A percentile compares a stretch with the other conserved stretches of the same genome.
These are phyloP conservation scores for Tolypocladium endophyticum DNA, from an alignment of 2,329 filamentous ascomycete species.

Conservation along the genomic window DNA sequence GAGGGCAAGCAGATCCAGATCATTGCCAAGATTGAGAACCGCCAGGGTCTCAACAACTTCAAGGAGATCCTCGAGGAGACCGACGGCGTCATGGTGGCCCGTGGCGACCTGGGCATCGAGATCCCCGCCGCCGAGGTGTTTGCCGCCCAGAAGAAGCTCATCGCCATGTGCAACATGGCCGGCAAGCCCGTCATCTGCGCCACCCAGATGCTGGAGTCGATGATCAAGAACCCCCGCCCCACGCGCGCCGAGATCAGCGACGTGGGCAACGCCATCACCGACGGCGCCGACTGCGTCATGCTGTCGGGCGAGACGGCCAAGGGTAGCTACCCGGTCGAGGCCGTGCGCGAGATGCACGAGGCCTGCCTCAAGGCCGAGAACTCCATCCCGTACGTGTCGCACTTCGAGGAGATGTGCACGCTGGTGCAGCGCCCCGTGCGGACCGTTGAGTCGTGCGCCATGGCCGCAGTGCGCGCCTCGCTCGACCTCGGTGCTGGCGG, in stretches of 20 bases:
- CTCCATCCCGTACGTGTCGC: slow-evolving; percentile 90
- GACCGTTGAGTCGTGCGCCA: slow-evolving; percentile 88
- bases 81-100: slow-evolving; percentile 98
- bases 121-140: slow-evolving; percentile 98
- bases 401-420: slow-evolving; percentile 90
- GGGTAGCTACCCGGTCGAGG: slow-evolving; percentile 85
- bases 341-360: slow-evolving; percentile 96
- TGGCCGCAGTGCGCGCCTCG: slow-evolving; percentile 91
- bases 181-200: slow-evolving; percentile 99
- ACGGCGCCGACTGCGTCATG: slow-evolving; percentile 99
- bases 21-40: slow-evolving; percentile 99
- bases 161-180: slow-evolving; percentile 98
- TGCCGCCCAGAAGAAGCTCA: slow-evolving; percentile 99
- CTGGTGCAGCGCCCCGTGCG: slow-evolving; percentile 74
- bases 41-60: slow-evolving; percentile 99
- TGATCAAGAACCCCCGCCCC: slow-evolving; percentile 99
- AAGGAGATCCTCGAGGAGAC: slow-evolving; percentile 91
- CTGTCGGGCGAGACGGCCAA: slow-evolving; percentile 98
- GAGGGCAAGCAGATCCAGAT: slow-evolving; percentile 96
- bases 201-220: slow-evolving; percentile 99
- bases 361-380: slow-evolving; percentile 95
- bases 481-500: slow-evolving; percentile 94
- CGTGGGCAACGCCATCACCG: slow-evolving; percentile 94
- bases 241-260: slow-evolving; percentile 98
- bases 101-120: slow-evolving; percentile 92